phyloP scores from a whole-genome alignment of 2,329 filamentous ascomycete species.

The Trichophyton benhamiae region DNA sequence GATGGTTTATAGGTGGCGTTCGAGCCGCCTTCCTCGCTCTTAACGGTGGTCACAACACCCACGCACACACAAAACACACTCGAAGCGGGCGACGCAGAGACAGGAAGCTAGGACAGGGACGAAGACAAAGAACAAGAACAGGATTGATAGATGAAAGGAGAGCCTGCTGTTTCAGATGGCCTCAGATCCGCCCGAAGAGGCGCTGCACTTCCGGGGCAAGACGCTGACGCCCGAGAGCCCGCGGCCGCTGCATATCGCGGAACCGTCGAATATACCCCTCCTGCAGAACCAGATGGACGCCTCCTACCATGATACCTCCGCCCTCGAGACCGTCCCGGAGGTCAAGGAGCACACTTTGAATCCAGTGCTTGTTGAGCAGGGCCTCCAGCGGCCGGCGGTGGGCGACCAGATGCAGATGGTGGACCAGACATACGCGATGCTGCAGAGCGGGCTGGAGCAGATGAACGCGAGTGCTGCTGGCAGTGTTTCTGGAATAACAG shows the following conservation, averaged over 20 bases:
- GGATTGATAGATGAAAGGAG: not conserved
- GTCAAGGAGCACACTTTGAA: constrained; percentile 13
- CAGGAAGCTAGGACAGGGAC: not conserved
- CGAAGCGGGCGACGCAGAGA: no score
- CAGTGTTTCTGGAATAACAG: constrained; percentile 15
- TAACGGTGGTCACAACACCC: not conserved
- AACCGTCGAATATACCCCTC: constrained; percentile 57
- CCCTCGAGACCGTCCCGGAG: constrained; percentile 37
- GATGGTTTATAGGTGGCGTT: not conserved
- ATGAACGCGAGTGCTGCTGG: constrained; percentile 2
- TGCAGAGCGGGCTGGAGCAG: constrained; percentile 8
- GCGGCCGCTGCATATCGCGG: constrained; percentile 55
- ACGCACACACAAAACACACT: no score
- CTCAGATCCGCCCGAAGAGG: constrained; percentile 38
- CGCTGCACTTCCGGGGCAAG: constrained; percentile 50
- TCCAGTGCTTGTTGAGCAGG: not conserved
- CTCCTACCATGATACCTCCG: constrained; percentile 54
- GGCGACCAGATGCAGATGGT: constrained; percentile 10
- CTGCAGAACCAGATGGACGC: constrained; percentile 61
- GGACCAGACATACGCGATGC: constrained; percentile 9
- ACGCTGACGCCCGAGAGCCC: constrained; percentile 59
- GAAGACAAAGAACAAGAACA: not conserved
- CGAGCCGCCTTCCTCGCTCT: not conserved
- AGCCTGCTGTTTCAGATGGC: constrained; percentile 36
- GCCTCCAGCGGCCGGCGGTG: constrained; percentile 4